A percentile compares a stretch with the other conserved stretches of the same genome.
These are phyloP conservation scores for Triglochin maritima DNA, from an alignment of 106 monocot species.

Conservation along the genomic window DNA sequence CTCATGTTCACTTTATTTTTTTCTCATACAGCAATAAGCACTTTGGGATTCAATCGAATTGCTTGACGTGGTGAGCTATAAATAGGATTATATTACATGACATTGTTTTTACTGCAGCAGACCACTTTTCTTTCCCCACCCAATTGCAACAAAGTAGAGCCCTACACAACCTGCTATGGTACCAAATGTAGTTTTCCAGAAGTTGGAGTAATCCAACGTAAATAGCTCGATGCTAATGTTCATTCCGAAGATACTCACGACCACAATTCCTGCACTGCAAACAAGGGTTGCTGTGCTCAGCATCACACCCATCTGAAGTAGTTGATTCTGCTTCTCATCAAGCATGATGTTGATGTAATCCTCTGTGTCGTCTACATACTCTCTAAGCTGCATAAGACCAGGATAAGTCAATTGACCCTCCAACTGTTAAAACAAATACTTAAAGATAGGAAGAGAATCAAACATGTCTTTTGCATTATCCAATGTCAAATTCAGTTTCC, in stretches of 20 bases:
- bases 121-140: constrained; percentile 70
- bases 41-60: too few relatives aligned
- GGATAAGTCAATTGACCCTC: too few relatives aligned
- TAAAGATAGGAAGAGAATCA: too few relatives aligned
- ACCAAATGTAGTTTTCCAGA: constrained; percentile 25
- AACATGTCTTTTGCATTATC: too few relatives aligned
- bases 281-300: constrained; percentile 18
- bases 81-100: background rate
- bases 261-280: constrained; percentile 19
- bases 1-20: too few relatives aligned
- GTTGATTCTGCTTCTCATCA: constrained; percentile 25
- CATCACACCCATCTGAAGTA: constrained; percentile 24
- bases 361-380: constrained; percentile 27
- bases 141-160: constrained; percentile 53
- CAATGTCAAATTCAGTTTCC: too few relatives aligned
- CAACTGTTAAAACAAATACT: background rate
- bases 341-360: constrained; percentile 30
- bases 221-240: constrained; percentile 11
- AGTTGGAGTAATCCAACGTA: background rate
- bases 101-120: constrained; percentile 36
- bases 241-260: constrained; percentile 25
- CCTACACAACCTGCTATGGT: constrained; percentile 38
- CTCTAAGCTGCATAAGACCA: constrained; percentile 12
- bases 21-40: too few relatives aligned
- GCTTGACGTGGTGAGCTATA: too few relatives aligned